A percentile compares a stretch with the other conserved stretches of the same genome.
phyloP scores from a whole-genome alignment of 1,284 basidiomycete species.

The Mycena sp. region DNA sequence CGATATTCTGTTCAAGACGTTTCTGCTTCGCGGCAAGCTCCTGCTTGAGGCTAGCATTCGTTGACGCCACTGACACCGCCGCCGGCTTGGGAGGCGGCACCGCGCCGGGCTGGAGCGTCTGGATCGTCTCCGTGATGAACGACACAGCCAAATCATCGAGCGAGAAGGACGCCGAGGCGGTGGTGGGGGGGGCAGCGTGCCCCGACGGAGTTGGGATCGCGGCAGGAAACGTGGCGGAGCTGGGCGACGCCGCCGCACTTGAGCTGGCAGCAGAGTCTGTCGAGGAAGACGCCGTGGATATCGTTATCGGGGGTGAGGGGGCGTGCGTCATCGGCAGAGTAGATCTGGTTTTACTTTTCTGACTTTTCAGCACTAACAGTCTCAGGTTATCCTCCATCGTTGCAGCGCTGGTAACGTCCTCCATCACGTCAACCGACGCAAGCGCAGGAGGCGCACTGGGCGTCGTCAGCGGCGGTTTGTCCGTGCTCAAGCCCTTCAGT shows the following conservation, averaged over 20 bases:
- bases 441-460: background rate
- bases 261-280: background rate
- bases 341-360: conserved; percentile 42
- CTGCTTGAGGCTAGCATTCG: conserved; percentile 27
- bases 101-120: conserved; percentile 46
- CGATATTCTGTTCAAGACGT: conserved; percentile 70
- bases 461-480: conserved; percentile 4
- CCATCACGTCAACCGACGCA: background rate
- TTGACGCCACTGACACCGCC: too few species aligned
- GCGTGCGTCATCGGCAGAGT: too few species aligned
- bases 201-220: background rate
- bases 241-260: background rate
- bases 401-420: conserved; percentile 21
- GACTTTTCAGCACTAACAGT: conserved; percentile 51
- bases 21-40: conserved; percentile 60
- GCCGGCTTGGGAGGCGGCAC: background rate
- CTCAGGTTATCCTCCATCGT: conserved; percentile 52
- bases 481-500: conserved; percentile 17
- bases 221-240: too few species aligned
- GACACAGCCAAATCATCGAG: conserved; percentile 61
- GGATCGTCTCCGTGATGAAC: conserved; percentile 64
- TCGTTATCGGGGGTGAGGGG: too few species aligned
- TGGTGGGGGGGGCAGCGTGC: background rate
- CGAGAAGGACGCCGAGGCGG: background rate
- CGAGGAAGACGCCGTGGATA: background rate